Percentiles rank a stretch among this genome's conserved stretches.
Conservation (phyloP, 495 filamentous ascomycete species). For the Neurospora sp. region DNA sequence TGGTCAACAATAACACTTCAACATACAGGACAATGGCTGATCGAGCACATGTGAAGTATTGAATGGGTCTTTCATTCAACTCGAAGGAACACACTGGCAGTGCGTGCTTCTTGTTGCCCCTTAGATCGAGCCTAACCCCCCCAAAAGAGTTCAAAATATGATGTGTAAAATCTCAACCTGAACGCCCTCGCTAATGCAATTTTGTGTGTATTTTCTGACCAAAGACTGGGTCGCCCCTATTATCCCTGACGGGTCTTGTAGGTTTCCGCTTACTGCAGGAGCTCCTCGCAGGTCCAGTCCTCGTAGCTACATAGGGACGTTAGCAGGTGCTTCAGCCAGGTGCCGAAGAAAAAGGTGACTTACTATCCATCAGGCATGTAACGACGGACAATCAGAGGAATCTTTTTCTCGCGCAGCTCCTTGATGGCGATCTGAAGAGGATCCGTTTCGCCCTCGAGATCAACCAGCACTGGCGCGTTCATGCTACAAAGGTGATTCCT, state of each 20-base stretch:
- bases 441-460: constrained; percentile 95
- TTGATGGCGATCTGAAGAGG: constrained; percentile 95
- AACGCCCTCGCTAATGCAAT: constrained; percentile 27
- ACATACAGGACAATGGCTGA: background rate
- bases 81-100: background rate
- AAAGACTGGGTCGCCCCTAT: background rate
- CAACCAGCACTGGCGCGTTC: constrained; percentile 95
- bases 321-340: constrained; percentile 11
- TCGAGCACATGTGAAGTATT: background rate
- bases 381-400: constrained; percentile 84
- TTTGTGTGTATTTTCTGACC: constrained; percentile 3
- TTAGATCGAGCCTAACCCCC: background rate
- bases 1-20: background rate
- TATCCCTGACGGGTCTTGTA: background rate
- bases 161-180: constrained; percentile 2
- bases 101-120: background rate
- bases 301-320: constrained; percentile 59
- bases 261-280: constrained; percentile 43
- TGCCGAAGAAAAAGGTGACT: constrained; percentile 25
- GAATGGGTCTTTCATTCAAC: background rate
- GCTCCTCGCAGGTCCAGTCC: constrained; percentile 97
- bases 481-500: constrained; percentile 48
- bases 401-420: constrained; percentile 96
- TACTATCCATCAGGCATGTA: constrained; percentile 97
- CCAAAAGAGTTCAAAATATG: background rate